Evolutionary conservation across 2,329 filamentous ascomycete species (phyloP).

Genomic region (Aspergillus sp.): DNA sequence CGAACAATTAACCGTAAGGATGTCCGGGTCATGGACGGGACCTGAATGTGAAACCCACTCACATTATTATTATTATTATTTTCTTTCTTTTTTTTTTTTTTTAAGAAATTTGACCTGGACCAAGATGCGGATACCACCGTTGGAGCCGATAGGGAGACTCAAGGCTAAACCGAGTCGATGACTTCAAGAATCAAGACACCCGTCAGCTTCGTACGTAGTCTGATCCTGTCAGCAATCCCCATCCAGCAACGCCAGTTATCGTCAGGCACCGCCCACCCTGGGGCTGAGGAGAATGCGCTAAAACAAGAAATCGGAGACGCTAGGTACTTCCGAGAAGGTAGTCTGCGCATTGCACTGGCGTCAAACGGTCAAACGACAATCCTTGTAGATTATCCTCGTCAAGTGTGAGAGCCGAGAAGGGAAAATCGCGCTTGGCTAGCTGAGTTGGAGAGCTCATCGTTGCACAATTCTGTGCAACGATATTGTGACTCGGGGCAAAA

Average conservation of each 20-base stretch:
- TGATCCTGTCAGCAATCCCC: neutral
- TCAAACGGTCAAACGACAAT: slow-evolving; percentile 1
- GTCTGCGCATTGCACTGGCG: no score
- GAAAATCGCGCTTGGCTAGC: slow-evolving; percentile 4
- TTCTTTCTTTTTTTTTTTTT: no score
- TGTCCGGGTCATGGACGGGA: no score
- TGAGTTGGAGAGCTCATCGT: neutral
- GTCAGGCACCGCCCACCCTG: neutral
- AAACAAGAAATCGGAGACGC: neutral
- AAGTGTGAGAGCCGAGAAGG: neutral
- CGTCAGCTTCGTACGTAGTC: neutral
- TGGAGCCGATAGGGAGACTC: neutral
- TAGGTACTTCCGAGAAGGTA: neutral
- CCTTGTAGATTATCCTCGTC: neutral
- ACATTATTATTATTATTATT: no score
- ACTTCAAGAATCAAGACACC: no score
- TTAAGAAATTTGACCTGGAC: no score
- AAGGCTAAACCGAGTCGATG: no score
- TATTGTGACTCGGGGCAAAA: neutral
- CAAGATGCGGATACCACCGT: neutral
- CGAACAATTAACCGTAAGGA: neutral
- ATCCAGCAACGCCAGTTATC: neutral
- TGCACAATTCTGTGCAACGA: neutral
- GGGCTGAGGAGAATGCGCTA: neutral
- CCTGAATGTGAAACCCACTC: no score